A percentile compares a stretch with the other conserved stretches of the same genome.
Conservation (phyloP, 768 basidiomycete species). For the Mycena crocata region DNA sequence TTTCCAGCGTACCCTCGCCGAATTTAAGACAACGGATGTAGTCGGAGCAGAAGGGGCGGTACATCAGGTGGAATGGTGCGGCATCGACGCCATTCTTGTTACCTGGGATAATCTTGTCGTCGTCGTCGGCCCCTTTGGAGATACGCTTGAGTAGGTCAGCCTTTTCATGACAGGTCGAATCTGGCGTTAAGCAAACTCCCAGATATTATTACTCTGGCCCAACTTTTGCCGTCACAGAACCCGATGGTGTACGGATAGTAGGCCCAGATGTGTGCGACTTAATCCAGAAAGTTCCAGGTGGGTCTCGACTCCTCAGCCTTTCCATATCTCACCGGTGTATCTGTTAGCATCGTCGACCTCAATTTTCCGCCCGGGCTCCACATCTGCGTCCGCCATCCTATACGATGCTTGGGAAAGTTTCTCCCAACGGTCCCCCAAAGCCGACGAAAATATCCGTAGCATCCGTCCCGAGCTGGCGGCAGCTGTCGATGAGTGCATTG, state of each 20-base stretch:
- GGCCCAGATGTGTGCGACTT: conserved; percentile 86
- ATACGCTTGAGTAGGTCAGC: conserved; percentile 78
- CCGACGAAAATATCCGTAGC: conserved; percentile 91
- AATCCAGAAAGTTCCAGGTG: conserved; percentile 94
- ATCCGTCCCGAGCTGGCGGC: conserved; percentile 87
- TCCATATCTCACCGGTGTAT: conserved; percentile 7
- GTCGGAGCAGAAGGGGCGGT: conserved; percentile 68
- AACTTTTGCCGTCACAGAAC: conserved; percentile 84
- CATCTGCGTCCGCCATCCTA: conserved; percentile 89
- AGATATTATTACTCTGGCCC: conserved; percentile 87
- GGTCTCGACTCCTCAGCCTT: conserved; percentile 34
- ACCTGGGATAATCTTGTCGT: conserved; percentile 83
- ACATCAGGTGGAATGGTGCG: conserved; percentile 92
- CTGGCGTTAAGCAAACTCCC: conserved; percentile 26
- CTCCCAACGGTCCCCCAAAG: conserved; percentile 84
- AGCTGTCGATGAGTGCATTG: conserved; percentile 92
- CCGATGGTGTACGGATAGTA: conserved; percentile 90
- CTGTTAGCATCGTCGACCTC: conserved; percentile 76
- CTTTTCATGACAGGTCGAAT: neutral
- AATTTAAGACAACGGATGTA: conserved; percentile 78
- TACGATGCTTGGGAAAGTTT: conserved; percentile 95
- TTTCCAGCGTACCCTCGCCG: conserved; percentile 89
- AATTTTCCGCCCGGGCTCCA: conserved; percentile 93
- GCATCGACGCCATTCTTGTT: conserved; percentile 92
- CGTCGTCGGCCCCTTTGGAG: conserved; percentile 93